phyloP scores from a whole-genome alignment of 139 green algal species.

The Coelastrella sp. region DNA sequence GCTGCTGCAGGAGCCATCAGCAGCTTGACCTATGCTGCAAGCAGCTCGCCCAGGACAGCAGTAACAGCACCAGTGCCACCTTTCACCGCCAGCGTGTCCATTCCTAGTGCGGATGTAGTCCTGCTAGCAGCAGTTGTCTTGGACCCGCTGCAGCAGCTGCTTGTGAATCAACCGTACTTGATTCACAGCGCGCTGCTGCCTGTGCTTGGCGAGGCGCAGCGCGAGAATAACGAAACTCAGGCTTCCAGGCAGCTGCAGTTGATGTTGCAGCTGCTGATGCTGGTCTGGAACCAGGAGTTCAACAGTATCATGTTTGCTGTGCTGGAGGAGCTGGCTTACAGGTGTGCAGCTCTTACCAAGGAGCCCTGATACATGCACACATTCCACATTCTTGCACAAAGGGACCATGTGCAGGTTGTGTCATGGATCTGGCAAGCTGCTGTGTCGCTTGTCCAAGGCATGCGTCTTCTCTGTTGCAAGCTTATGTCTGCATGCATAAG shows the following conservation, averaged over 20 bases:
- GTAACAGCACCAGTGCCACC: neutral
- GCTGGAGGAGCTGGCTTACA: slow-evolving; percentile 34
- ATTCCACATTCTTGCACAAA: no score
- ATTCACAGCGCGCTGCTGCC: slow-evolving; percentile 30
- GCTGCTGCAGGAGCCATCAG: slow-evolving; percentile 2
- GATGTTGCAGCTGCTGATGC: slow-evolving; percentile 12
- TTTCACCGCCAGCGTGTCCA: neutral
- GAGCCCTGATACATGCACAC: neutral
- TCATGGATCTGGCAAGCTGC: no score
- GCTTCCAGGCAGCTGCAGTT: slow-evolving; percentile 18
- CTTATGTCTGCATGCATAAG: no score
- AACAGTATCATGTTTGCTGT: neutral
- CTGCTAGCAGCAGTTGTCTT: slow-evolving; percentile 29
- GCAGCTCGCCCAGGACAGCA: slow-evolving; percentile 26
- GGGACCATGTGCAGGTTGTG: no score
- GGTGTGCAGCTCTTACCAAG: neutral
- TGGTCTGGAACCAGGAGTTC: slow-evolving; percentile 19
- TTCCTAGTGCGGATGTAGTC: slow-evolving; percentile 3
- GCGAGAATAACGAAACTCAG: neutral
- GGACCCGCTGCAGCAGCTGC: slow-evolving; percentile 30
- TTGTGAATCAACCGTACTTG: slow-evolving; percentile 34
- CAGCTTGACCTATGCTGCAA: neutral
- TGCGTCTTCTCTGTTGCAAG: no score
- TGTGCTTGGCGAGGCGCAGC: slow-evolving; percentile 23
- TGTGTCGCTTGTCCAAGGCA: no score